Evolutionary conservation across 164 flowering plant genomes (phyloP), one percentile per base, ranked within the genome.

Genomic region (Malania oleifera): DNA sequence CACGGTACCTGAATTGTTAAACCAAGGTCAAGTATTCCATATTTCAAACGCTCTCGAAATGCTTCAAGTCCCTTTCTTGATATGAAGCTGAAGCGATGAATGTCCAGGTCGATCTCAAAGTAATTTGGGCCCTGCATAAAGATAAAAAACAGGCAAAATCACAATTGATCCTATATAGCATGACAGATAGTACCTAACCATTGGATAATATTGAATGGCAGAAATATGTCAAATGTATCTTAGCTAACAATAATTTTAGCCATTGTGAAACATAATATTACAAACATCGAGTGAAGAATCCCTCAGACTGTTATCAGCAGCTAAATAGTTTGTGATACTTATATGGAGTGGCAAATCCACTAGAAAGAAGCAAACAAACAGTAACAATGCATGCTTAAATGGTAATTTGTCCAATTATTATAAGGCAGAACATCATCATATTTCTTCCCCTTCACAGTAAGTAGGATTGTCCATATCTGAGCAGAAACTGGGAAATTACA

Each of bases 91-190:
- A 91, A 95, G 15, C 96, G 83, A 60, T 95, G 99, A 70, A 95
- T 80, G 68, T 95, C 99, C 50, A 95, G 75, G 66, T 95, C 97
- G 29, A 95, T 87, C 82, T 95, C 99, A 51, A 95, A 84, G 84
- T 95, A 95, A 62, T 82, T 91, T 1, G 82, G 28, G 9, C 96
- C 99, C 97, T 93, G 80, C 73, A 70, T 35, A 54, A 45, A 46
- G 25, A 59, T 9, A 35, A 22, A 50, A 2, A 5, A 19, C 17
- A n/a, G n/a, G 20, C n/a, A 10, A 29, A 43, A 35, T 52, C 50
- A 15, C 43, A 31, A 31, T 9, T 7, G 43, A 43, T 18, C 19
- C 20, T 3, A 43, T 43, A 19, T 17, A 2, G n/a, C 17, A n/a
- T 2, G 15, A 3, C 19, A 39, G 2, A 39, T 39, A 20, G n/a